These are phyloP conservation scores for Salix udensis DNA, from an alignment of 345 rosid genomes.

Conservation along the genomic window DNA sequence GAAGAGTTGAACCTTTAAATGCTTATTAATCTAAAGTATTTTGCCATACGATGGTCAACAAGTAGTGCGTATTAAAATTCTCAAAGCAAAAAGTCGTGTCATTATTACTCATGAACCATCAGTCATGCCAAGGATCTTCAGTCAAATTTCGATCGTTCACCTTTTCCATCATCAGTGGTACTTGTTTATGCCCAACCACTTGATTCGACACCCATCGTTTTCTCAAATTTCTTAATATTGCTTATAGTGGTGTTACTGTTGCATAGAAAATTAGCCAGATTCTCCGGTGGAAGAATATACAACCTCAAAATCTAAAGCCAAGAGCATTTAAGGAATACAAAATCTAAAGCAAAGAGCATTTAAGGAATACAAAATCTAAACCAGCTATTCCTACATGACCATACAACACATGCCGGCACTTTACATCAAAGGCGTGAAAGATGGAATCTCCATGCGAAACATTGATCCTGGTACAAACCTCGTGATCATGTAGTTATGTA, in stretches of 20 bases:
- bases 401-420: neutral
- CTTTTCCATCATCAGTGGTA: neutral
- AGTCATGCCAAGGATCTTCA: neutral
- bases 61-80: neutral
- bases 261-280: neutral
- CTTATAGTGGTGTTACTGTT: constrained; percentile 3
- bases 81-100: neutral
- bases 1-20: constrained; percentile 4
- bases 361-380: neutral
- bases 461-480: neutral
- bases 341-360: neutral
- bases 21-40: neutral
- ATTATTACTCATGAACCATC: neutral
- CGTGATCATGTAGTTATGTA: too few species aligned
- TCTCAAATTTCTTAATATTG: neutral
- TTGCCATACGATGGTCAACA: neutral
- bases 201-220: neutral
- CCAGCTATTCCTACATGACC: neutral
- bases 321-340: neutral
- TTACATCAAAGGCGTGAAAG: neutral
- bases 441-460: neutral
- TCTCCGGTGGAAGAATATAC: neutral
- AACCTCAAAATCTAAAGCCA: neutral
- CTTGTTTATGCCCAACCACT: neutral
- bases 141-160: constrained; percentile 7